phyloP scores from a whole-genome alignment of 192 early-diverging fungal species.

The Obelidium mucronatum region DNA sequence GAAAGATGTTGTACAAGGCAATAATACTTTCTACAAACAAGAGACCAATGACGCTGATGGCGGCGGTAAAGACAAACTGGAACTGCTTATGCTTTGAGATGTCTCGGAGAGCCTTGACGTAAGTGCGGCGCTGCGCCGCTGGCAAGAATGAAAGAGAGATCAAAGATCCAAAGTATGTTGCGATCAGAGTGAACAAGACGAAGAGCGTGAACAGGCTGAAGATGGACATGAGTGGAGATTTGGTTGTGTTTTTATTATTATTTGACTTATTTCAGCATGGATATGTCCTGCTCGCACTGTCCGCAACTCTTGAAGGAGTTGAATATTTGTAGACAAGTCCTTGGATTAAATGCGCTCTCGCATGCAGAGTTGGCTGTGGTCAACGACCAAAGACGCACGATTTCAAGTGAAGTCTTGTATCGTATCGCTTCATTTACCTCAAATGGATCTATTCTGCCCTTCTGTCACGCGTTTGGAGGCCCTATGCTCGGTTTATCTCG shows the following conservation, averaged over 20 bases:
- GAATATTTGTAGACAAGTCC: too few relatives aligned
- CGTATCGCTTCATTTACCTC: too few relatives aligned
- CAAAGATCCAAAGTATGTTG: conserved; percentile 9
- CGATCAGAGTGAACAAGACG: conserved; percentile 11
- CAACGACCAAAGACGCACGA: too few relatives aligned
- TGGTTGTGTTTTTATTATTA: background rate
- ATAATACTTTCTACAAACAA: conserved; percentile 12
- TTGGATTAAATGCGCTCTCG: too few relatives aligned
- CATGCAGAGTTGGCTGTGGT: too few relatives aligned
- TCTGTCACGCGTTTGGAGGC: too few relatives aligned
- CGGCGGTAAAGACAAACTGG: conserved; percentile 12
- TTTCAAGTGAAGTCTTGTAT: too few relatives aligned
- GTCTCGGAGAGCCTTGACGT: conserved; percentile 16
- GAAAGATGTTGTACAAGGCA: background rate
- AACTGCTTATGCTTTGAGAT: conserved; percentile 12
- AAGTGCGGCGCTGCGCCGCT: conserved; percentile 20
- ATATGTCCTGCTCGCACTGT: too few relatives aligned
- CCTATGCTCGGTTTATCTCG: too few relatives aligned
- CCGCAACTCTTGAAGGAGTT: too few relatives aligned
- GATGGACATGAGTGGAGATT: background rate
- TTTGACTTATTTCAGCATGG: too few relatives aligned
- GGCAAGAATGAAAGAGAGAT: conserved; percentile 9
- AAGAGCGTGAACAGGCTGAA: conserved; percentile 18
- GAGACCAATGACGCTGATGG: background rate
- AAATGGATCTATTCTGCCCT: too few relatives aligned